Evolutionary conservation across 371 early-diverging fungal species (phyloP).

Genomic region (Mycotypha africana): DNA sequence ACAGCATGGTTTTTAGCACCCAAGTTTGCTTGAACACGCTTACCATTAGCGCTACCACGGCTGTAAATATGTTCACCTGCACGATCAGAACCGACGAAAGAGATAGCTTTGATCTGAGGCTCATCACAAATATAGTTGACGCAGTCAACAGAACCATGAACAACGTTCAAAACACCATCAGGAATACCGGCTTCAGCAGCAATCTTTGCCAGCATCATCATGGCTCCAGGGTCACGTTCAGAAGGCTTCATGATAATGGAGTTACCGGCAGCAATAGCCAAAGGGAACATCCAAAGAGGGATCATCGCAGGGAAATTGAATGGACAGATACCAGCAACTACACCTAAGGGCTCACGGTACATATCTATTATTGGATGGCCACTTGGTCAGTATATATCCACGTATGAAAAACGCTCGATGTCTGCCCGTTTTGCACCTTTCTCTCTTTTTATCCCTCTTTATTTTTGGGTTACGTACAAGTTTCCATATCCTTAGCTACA

Average conservation of each 20-base stretch:
- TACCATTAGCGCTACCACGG: constrained; percentile 87
- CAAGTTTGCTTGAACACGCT: constrained; percentile 95
- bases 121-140: constrained; percentile 93
- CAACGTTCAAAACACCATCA: constrained; percentile 89
- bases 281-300: constrained; percentile 95
- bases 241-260: constrained; percentile 56
- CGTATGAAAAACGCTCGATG: no score
- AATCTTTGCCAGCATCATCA: constrained; percentile 88
- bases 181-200: constrained; percentile 93
- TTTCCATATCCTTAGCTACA: constrained; percentile 94
- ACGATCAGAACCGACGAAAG: constrained; percentile 91
- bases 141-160: constrained; percentile 86
- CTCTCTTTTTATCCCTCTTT: no score
- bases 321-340: constrained; percentile 92
- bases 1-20: constrained; percentile 99
- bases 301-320: constrained; percentile 98
- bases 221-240: constrained; percentile 94
- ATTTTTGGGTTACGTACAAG: no score
- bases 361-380: no score
- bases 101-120: constrained; percentile 85
- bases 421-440: no score
- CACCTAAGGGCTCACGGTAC: constrained; percentile 93
- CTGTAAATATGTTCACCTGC: constrained; percentile 84
- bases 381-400: background rate
- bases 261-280: constrained; percentile 37